Evolutionary conservation across 2,329 filamentous ascomycete genomes (phyloP), one percentile per base, ranked within the genome.

Genomic region (Teratosphaeriaceae sp.): DNA sequence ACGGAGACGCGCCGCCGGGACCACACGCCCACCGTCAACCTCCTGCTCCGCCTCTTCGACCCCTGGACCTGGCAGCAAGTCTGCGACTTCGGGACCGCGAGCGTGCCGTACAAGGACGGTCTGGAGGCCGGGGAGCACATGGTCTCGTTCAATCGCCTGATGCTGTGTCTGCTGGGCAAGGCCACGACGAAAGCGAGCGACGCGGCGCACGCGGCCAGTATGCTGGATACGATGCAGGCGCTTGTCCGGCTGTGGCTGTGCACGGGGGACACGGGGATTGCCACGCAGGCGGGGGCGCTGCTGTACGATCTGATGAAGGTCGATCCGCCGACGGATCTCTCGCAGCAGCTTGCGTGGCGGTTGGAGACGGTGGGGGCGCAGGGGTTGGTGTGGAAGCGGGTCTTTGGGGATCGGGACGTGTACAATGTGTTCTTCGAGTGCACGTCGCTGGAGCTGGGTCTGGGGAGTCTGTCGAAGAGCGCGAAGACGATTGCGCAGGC

Each of bases 401-500:
- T 82, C 1, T 82, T 83, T 52, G 69, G 70, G 2, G 79, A 82
- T 49, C 71, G 68, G 45, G 71, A 80, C 53, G 70, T 82, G 5
- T 80, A 80, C 51, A 66, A 65, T 1, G 63, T 72, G 6, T 65
- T 82, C 23, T 82, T 78, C 60, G 69, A 72, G 22, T 65, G 73
- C 40, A 79, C 74, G 53, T 74, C 71, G 47, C 60, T 73, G 31
- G 19, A 35, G 19, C 8, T 36, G 5, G 40, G 40, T 61, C 62
- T 7, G 50, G 58, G 34, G 60, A 61, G n/a, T 49, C 61, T 22
- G 13, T 70, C 64, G 49, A 74, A 72, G 51, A 68, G 68, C 40
- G 68, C 77, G 43, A 77, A 69, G 50, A 78, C 79, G 0, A 65
- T 82, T 26, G 74, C 78, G 1, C 79, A 82, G 57, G 76, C 76